Conservation (phyloP, 805 yeast genomes). For the Vanderwaltozyma yarrowii region DNA sequence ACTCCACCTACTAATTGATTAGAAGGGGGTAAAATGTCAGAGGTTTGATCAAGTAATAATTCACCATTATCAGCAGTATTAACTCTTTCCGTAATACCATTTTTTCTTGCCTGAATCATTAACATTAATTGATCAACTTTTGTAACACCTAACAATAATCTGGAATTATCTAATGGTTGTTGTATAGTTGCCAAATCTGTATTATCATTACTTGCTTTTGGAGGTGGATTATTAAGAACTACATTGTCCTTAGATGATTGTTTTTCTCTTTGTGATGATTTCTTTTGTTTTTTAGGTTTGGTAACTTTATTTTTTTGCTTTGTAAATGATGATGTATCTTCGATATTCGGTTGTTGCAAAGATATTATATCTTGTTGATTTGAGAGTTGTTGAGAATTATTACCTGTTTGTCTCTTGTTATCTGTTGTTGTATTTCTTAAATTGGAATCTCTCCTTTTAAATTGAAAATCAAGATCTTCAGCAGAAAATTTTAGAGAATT, state of each 20-base stretch:
- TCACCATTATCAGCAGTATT: conserved; percentile 62
- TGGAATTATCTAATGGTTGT: conserved; percentile 43
- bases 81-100: conserved; percentile 57
- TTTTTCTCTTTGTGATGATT: background rate
- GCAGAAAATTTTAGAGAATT: conserved; percentile 23
- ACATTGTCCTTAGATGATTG: background rate
- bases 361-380: too few species aligned
- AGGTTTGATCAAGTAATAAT: conserved; percentile 40
- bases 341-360: too few species aligned
- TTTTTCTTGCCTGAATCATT: conserved; percentile 79
- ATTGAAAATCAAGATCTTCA: conserved; percentile 26
- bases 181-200: background rate
- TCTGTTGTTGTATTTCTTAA: conserved; percentile 7
- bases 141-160: conserved; percentile 74
- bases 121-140: conserved; percentile 87
- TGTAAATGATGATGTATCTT: too few species aligned
- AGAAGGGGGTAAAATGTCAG: conserved; percentile 45
- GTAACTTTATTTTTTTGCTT: background rate
- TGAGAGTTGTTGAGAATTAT: too few species aligned
- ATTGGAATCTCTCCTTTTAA: conserved; percentile 26
- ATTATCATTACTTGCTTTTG: background rate
- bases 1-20: conserved; percentile 71
- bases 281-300: background rate
- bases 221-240: too few species aligned
- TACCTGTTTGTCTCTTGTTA: too few species aligned